These are phyloP conservation scores for Penicillium coffeae DNA, from an alignment of 495 filamentous ascomycete genomes.

Conservation along the genomic window DNA sequence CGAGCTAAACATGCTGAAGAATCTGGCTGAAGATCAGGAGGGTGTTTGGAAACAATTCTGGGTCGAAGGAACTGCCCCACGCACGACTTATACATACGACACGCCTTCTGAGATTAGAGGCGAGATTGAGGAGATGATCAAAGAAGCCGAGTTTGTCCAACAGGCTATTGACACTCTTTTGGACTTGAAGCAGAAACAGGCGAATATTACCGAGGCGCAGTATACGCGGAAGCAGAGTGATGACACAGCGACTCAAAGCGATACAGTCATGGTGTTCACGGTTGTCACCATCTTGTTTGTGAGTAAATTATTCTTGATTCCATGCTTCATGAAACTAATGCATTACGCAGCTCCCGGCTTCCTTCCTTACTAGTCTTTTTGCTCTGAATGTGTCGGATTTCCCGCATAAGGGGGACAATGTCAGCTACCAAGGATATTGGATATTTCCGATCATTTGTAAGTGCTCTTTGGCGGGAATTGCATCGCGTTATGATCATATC, in stretches of 20 bases:
- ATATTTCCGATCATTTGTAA: constrained; percentile 21
- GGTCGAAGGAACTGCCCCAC: background rate
- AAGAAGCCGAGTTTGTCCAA: constrained; percentile 17
- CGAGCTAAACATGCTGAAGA: constrained; percentile 29
- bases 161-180: constrained; percentile 25
- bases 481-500: background rate
- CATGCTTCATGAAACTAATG: background rate
- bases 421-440: constrained; percentile 12
- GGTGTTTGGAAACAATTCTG: constrained; percentile 11
- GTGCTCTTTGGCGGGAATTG: no score
- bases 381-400: constrained; percentile 19
- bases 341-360: constrained; percentile 14
- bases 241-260: constrained; percentile 6
- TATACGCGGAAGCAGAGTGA: constrained; percentile 50
- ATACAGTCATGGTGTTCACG: constrained; percentile 62
- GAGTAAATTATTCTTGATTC: background rate
- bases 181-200: constrained; percentile 51
- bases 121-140: constrained; percentile 19
- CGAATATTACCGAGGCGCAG: constrained; percentile 54
- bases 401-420: constrained; percentile 10
- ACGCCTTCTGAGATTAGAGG: constrained; percentile 20
- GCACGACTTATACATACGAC: background rate
- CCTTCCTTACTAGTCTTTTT: constrained; percentile 20
- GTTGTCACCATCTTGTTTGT: constrained; percentile 59
- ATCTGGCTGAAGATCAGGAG: constrained; percentile 25